Conservation (phyloP, 345 rosid species). For the Salix brachista region DNA sequence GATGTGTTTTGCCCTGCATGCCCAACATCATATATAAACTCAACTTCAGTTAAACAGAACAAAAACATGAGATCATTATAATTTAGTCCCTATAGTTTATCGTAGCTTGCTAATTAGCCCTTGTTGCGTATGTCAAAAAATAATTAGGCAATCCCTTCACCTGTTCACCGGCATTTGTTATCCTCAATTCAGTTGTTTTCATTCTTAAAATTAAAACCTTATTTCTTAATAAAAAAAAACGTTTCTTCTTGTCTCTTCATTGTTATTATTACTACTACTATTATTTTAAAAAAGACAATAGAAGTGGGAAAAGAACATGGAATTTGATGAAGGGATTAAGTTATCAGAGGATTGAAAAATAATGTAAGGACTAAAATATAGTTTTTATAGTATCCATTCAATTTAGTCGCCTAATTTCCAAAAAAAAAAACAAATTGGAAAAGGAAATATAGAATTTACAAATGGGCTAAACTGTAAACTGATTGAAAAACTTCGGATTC, state of each 20-base stretch:
- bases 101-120: neutral
- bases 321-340: neutral
- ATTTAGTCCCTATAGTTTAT: neutral
- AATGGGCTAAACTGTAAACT: no score
- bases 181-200: no score
- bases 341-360: no score
- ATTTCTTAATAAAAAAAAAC: neutral
- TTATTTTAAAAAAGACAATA: neutral
- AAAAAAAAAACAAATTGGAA: no score
- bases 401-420: no score
- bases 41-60: neutral
- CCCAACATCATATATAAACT: neutral
- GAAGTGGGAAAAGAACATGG: neutral
- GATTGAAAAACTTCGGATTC: no score
- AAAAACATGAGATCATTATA: neutral
- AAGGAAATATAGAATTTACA: no score
- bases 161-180: no score
- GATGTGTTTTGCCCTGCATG: slow-evolving; percentile 16
- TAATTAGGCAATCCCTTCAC: neutral
- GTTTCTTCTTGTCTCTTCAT: no score
- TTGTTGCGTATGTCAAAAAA: neutral
- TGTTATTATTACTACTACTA: no score
- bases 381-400: no score
- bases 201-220: neutral
- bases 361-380: no score